Percentiles rank a stretch among this genome's conserved stretches.
These are phyloP conservation scores for Rhizoclosmatium sp. DNA, from an alignment of 192 early-diverging fungal species.

Conservation along the genomic window DNA sequence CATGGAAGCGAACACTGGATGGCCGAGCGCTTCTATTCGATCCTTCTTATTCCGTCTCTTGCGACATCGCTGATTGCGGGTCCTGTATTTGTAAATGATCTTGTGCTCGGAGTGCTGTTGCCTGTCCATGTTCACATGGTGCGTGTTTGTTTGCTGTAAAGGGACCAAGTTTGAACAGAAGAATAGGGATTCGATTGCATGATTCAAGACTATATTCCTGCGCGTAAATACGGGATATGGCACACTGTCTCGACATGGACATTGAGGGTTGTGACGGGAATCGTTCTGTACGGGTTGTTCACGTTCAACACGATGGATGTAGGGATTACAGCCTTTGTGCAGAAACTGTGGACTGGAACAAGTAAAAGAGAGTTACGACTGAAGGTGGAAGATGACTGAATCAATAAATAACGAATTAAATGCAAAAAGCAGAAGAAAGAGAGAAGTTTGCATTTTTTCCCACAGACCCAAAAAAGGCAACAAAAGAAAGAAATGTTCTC, in stretches of 20 bases:
- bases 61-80: conserved; percentile 80
- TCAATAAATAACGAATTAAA: no score
- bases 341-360: conserved; percentile 86
- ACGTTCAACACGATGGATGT: conserved; percentile 96
- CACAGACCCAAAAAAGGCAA: background rate
- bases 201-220: conserved; percentile 83
- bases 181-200: conserved; percentile 70
- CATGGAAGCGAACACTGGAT: conserved; percentile 97
- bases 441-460: no score
- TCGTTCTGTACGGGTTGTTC: conserved; percentile 84
- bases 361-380: background rate
- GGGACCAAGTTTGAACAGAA: background rate
- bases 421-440: no score
- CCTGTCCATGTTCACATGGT: conserved; percentile 88
- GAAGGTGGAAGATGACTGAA: background rate
- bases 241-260: conserved; percentile 70
- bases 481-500: background rate
- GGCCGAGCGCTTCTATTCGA: conserved; percentile 85
- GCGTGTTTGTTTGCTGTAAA: background rate
- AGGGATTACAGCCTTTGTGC: conserved; percentile 88
- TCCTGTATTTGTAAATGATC: conserved; percentile 83
- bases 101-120: conserved; percentile 86
- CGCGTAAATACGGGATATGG: conserved; percentile 65
- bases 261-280: conserved; percentile 73
- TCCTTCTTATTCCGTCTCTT: conserved; percentile 78